A percentile compares a stretch with the other conserved stretches of the same genome.
phyloP scores from a whole-genome alignment of 2,329 filamentous ascomycete genomes.

The Colletotrichum sp. region DNA sequence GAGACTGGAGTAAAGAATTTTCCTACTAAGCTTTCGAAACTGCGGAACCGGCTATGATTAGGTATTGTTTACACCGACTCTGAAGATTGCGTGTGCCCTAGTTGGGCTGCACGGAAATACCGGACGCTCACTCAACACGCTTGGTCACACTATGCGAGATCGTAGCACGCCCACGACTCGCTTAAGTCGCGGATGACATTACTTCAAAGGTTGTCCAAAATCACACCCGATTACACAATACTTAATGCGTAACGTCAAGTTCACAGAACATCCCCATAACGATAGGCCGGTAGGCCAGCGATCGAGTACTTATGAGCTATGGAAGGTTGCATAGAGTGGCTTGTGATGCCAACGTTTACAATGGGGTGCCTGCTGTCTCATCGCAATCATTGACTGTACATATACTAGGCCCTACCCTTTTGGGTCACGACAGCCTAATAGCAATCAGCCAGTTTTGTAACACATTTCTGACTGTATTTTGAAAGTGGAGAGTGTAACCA shows the following conservation, averaged over 20 bases:
- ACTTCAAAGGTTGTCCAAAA: neutral
- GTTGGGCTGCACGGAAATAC: neutral
- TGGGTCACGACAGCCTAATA: neutral
- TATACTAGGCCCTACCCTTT: neutral
- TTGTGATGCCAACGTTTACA: neutral
- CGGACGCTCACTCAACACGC: neutral
- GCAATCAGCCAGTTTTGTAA: neutral
- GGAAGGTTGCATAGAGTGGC: neutral
- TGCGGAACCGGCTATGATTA: too few relatives aligned
- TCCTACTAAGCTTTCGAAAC: neutral
- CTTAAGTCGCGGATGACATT: neutral
- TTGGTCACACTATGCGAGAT: neutral
- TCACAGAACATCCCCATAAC: neutral
- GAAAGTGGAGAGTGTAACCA: neutral
- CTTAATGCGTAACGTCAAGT: neutral
- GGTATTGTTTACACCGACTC: too few relatives aligned
- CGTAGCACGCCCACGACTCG: neutral
- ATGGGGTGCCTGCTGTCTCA: rapidly evolving
- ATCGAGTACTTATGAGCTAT: rapidly evolving
- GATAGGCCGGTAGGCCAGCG: neutral
- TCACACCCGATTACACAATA: neutral
- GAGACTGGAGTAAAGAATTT: rapidly evolving
- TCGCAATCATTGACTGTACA: neutral
- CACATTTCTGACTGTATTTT: neutral
- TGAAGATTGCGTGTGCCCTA: rapidly evolving